Base-by-base conservation (phyloP, 1,139 yeast species). In the Arxiozyma slooffiae region DNA sequence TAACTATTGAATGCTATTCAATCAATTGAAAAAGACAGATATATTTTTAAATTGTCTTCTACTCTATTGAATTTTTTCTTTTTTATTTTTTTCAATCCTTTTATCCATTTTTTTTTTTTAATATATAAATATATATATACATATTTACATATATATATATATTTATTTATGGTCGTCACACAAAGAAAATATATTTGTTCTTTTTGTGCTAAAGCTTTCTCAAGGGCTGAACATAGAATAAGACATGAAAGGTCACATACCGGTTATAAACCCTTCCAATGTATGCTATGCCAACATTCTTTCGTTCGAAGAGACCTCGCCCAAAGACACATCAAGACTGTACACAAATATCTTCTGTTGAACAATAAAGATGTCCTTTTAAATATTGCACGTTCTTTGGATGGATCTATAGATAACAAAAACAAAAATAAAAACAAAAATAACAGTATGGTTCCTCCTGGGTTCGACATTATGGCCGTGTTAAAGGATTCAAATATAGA, bases 241-340 rank as follows among this genome's bases (percentile, higher is more conserved):
- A 77, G 95, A 47, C 95, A 86, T 62, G 95, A 86, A 64, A 70
- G 94, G 38, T 82, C 90, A 2, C 95, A 86, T 62, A 85, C 92
- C 22, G 85, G 85, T 60, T 89, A 84, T 58, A 82, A 86, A 57
- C 94, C 94, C 0, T 85, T 83, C 68, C 84, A 81, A 56, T 85
- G 95, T 59, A 72, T 78, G 41, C 76, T 80, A 48, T 85, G 94
- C 60, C 76, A 82, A 1, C 78, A 84, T 44, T 79, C 85, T 2
- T 85, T 85, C 71, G 95, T 85, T 0, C 71, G 95, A 57, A 68
- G 92, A 59, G 95, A 85, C 62, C 70, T 85, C 50, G 71, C 85
- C 44, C 85, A 85, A 59, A 72, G 95, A 48, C 95, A 85, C 63
- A 80, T 86, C 56, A 71, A 92, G 50, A 85, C 92, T 0, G 94